phyloP scores from a whole-genome alignment of 2,329 filamentous ascomycete species.

The Cercospora canescens region DNA sequence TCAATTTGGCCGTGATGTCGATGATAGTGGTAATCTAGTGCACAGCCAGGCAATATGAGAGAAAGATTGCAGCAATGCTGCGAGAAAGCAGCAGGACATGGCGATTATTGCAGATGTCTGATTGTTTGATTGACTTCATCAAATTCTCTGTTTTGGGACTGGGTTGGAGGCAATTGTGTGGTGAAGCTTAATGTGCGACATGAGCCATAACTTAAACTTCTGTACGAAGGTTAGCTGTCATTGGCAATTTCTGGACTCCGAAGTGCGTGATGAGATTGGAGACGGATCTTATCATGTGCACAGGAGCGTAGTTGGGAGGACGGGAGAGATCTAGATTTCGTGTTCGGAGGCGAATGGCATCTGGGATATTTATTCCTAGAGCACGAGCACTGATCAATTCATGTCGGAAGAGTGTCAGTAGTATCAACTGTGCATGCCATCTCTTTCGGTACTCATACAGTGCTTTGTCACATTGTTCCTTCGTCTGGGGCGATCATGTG shows the following conservation, averaged over 20 bases:
- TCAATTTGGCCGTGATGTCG: not conserved
- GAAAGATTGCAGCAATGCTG: not conserved
- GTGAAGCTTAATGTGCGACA: conserved; percentile 7
- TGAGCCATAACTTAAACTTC: not conserved
- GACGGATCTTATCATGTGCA: not conserved
- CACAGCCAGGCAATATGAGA: not conserved
- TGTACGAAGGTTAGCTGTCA: not conserved
- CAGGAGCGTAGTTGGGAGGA: not conserved
- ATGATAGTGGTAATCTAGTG: not conserved
- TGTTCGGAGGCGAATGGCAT: not conserved
- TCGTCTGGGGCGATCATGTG: not conserved
- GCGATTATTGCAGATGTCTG: not conserved
- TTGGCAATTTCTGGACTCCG: conserved; percentile 1
- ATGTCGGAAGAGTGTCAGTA: not conserved
- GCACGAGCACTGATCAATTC: not conserved
- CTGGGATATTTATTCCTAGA: not conserved
- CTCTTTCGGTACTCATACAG: not conserved
- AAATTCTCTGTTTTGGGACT: conserved; percentile 8
- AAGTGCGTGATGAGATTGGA: not conserved
- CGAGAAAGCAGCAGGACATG: not conserved
- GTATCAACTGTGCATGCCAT: not conserved
- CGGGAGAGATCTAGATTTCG: not conserved
- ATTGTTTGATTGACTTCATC: conserved; percentile 5
- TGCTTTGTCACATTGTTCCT: not conserved
- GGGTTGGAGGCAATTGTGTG: conserved; percentile 7